Percentiles rank a stretch among this genome's conserved stretches.
phyloP scores from a whole-genome alignment of 163 green algal genomes.

The Picocystis sp. region DNA sequence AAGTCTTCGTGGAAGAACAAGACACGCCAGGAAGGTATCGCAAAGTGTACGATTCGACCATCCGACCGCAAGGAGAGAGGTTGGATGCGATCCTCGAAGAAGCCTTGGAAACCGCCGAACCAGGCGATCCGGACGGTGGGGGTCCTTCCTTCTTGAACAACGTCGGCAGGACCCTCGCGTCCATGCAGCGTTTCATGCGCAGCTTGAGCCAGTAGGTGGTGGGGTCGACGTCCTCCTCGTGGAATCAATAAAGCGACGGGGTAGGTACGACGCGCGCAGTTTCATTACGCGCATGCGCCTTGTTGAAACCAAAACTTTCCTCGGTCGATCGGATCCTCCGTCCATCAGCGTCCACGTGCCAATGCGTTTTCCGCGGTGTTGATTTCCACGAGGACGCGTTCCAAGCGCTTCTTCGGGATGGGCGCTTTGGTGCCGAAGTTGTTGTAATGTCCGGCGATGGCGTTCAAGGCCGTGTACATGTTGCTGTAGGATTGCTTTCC shows the following conservation, averaged over 20 bases:
- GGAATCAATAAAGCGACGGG: no score
- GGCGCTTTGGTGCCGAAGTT: constrained; percentile 73
- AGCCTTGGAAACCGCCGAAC: neutral
- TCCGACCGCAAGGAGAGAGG: constrained; percentile 11
- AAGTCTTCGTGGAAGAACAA: constrained; percentile 35
- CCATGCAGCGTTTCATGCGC: constrained; percentile 10
- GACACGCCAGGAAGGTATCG: constrained; percentile 17
- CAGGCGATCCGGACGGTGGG: neutral
- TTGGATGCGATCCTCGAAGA: constrained; percentile 14
- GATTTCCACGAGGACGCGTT: constrained; percentile 37
- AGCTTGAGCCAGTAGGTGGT: neutral
- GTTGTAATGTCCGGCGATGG: constrained; percentile 91
- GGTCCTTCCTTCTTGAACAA: constrained; percentile 7
- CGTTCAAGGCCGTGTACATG: constrained; percentile 89
- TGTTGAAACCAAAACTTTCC: no score
- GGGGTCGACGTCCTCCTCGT: no score
- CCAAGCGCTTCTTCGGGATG: constrained; percentile 85
- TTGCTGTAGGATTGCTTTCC: constrained; percentile 71
- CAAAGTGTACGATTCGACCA: constrained; percentile 12
- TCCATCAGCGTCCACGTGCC: no score
- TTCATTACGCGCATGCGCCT: no score
- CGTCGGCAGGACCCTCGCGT: neutral
- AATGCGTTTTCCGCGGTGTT: no score
- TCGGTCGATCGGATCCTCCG: no score
- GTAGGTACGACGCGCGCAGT: no score